Base-by-base conservation (phyloP, 768 basidiomycete species). In the Auricularia heimuer region DNA sequence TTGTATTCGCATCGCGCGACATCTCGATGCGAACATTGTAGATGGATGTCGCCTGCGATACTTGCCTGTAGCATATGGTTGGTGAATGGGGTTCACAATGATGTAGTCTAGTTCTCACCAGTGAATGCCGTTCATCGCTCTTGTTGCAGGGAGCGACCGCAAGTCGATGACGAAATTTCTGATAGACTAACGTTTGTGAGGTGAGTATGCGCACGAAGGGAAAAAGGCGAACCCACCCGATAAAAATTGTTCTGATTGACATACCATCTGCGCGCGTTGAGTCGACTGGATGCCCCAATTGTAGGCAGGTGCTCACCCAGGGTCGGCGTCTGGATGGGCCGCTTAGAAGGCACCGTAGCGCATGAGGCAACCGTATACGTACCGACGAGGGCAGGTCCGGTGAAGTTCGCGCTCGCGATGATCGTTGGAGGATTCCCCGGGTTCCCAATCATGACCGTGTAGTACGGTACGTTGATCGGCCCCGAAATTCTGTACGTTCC, bases 401-500 rank as follows among this genome's bases (percentile, higher is more conserved):
- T 39, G 60, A 68, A 70, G 14, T 51, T 54, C 12, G 67, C n/a
- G 45, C 66, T 62, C 45, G 69, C 69, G 6, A 64, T 11, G 24
- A 68, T 44, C 16, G 66, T 68, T 2, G 69, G 68, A 29, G 29
- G 51, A 33, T 60, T 67, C 37, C 56, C 61, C 39, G 64, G 62
- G 47, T 67, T 65, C 3, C 67, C 67, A 16, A 69, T 66, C 56
- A 69, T 35, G 45, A 64, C 65, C 1, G 69, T 69, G 37, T 75
- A 75, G 54, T 72, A 75, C 60, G 71, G 74, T 24, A 69, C 67
- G 10, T 70, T 65, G 61, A 75, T 71, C 12, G 73, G 68, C 3
- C 67, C 67, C 4, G 73, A 73, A n/a, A 74, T 70, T 10, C 73
- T 66, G 61, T 77, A 76, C 36, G 67, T 70, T 62, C 75, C 74